Evolutionary conservation across 2,329 filamentous ascomycete species (phyloP), one percentile per base, ranked within the genome.

Genomic region (Penicillium sp.): DNA sequence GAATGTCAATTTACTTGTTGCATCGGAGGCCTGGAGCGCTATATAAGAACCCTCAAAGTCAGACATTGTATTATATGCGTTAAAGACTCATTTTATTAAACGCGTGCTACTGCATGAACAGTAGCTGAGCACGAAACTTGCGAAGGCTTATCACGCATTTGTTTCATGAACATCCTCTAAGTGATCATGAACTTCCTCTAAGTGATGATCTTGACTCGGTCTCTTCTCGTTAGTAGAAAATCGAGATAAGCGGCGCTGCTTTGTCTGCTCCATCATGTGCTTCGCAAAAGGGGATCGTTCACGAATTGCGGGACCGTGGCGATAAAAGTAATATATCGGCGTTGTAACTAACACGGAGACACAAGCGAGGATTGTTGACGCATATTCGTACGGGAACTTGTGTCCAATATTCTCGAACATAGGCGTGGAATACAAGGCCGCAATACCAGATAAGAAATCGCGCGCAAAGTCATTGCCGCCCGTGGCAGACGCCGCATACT

Each of bases 401-500:
- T 35, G n/a, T 9, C 73, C 69, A n/a, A 84, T 80, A 56, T 83
- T 64, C 25, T 56, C 53, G 46, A 62, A 66, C 56, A 66, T 52
- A 1, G 82, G 82, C 0, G 72, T 77, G 0, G 81, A 77, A 48
- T 77, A 80, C 54, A 84, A 72, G 1, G 82, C 81, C 6, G 82
- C 70, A 13, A 84, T 69, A 56, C 83, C 83, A 2, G 83, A 82
- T 4, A 85, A 69, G 62, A 85, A 79, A 59, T 86, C 83, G 44
- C 83, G 76, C n/a, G 81, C 77, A 60, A 83, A 84, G 4, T 81
- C 83, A 58, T 86, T 86, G 14, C 83, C 82, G 20, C 82, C 83
- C 0, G 82, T 84, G 1, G 83, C 83, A 0, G 81, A 84, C 6
- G 83, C 82, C 0, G 82, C 79, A 63, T 82, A 85, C 0, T 78